Conservation (phyloP, 192 early-diverging fungal species). For the Coemansia pectinata region DNA sequence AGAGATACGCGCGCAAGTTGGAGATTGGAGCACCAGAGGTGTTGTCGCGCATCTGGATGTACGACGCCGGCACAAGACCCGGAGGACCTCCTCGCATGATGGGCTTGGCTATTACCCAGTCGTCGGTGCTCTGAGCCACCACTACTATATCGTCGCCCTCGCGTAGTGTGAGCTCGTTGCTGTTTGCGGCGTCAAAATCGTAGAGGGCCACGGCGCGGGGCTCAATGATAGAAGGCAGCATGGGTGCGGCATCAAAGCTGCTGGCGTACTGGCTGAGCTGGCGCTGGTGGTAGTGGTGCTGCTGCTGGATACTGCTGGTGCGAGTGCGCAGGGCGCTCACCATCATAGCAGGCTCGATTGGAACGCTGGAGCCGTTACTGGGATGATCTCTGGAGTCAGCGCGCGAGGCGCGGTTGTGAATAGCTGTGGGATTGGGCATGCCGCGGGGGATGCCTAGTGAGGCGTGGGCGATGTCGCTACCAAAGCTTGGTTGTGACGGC, state of each 20-base stretch:
- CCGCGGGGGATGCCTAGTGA: slow-evolving; percentile 37
- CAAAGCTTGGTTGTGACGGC: neutral
- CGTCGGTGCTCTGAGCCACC: slow-evolving; percentile 75
- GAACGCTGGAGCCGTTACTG: slow-evolving; percentile 18
- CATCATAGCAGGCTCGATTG: slow-evolving; percentile 18
- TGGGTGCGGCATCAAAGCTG: slow-evolving; percentile 18
- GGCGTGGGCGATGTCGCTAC: slow-evolving; percentile 6
- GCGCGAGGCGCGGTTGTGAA: neutral
- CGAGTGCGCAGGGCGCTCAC: slow-evolving; percentile 40
- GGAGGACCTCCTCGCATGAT: slow-evolving; percentile 63
- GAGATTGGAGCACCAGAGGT: slow-evolving; percentile 62
- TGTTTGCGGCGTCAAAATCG: slow-evolving; percentile 70
- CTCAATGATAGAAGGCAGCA: slow-evolving; percentile 25
- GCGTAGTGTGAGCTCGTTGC: slow-evolving; percentile 70
- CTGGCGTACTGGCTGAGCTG: slow-evolving; percentile 27
- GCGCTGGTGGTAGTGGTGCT: slow-evolving; percentile 28
- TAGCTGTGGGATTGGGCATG: slow-evolving; percentile 13
- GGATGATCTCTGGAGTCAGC: slow-evolving; percentile 19
- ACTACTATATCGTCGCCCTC: slow-evolving; percentile 72
- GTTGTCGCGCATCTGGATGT: slow-evolving; percentile 73
- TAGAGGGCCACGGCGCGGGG: slow-evolving; percentile 74
- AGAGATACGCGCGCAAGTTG: slow-evolving; percentile 63
- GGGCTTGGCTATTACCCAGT: slow-evolving; percentile 80
- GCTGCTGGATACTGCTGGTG: slow-evolving; percentile 49
- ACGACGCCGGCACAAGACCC: slow-evolving; percentile 74